phyloP scores from a whole-genome alignment of 2,329 filamentous ascomycete genomes.

The Macrophomina pseudophaseolina region DNA sequence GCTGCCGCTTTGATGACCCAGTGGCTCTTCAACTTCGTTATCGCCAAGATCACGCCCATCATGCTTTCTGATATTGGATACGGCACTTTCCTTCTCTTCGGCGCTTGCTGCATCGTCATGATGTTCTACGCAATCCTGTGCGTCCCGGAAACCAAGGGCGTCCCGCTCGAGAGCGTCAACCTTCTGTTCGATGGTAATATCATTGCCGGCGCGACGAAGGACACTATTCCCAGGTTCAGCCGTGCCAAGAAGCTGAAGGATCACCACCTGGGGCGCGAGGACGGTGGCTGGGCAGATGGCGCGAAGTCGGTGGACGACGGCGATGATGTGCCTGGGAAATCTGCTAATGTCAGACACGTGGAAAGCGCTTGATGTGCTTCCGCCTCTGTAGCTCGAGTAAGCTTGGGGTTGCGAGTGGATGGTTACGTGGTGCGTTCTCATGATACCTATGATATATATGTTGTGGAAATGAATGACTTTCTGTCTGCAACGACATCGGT shows the following conservation, averaged over 20 bases:
- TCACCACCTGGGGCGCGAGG: not conserved
- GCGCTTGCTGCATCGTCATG: conserved; percentile 49
- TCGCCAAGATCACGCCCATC: conserved; percentile 46
- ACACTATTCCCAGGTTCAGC: conserved; percentile 15
- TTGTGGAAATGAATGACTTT: no score
- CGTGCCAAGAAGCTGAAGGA: conserved; percentile 23
- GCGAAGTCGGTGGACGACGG: not conserved
- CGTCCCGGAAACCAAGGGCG: conserved; percentile 51
- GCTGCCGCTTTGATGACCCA: conserved; percentile 53
- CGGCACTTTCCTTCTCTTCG: conserved; percentile 52
- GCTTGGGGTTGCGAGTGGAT: not conserved
- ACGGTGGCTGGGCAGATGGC: not conserved
- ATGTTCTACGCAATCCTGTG: conserved; percentile 49
- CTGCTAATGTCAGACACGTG: not conserved
- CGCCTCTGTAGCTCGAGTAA: not conserved
- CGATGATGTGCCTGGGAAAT: not conserved
- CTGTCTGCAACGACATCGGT: no score
- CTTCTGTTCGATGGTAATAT: conserved; percentile 51
- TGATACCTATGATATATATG: not conserved
- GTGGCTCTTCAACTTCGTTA: conserved; percentile 50
- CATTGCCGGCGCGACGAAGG: conserved; percentile 37
- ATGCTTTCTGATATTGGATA: conserved; percentile 52
- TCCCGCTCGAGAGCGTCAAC: conserved; percentile 49
- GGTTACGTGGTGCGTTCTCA: not conserved
- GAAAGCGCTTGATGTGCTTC: conserved; percentile 1